Conservation (phyloP, 176 grass and related monocot genomes). For the Tillandsia fasciculata region DNA sequence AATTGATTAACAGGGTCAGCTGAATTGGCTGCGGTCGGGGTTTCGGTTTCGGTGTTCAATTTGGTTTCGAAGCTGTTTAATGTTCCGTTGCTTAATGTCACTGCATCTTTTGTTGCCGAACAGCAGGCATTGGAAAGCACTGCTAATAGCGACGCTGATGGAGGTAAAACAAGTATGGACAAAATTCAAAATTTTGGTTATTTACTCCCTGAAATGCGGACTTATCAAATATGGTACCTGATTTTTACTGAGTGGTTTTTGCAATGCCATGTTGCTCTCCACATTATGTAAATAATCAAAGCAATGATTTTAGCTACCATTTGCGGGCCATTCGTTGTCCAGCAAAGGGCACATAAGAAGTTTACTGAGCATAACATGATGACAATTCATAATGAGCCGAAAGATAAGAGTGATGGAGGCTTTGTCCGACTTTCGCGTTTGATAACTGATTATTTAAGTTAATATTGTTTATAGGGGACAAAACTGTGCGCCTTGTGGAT, state of each 20-base stretch:
- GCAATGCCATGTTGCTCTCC: no score
- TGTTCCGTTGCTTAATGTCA: slow-evolving; percentile 79
- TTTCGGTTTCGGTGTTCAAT: slow-evolving; percentile 73
- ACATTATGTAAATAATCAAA: no score
- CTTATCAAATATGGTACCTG: no score
- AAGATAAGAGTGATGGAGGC: no score
- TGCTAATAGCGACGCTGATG: background rate
- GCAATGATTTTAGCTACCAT: no score
- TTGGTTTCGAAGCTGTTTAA: slow-evolving; percentile 91
- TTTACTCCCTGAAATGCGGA: no score
- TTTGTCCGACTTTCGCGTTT: no score
- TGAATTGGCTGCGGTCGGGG: slow-evolving; percentile 73
- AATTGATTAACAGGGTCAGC: slow-evolving; percentile 37
- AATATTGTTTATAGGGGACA: slow-evolving; percentile 36
- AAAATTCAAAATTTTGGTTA: background rate
- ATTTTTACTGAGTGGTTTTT: no score
- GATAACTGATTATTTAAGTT: slow-evolving; percentile 12
- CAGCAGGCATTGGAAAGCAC: slow-evolving; percentile 41
- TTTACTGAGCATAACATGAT: no score
- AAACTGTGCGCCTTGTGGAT: background rate
- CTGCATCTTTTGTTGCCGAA: slow-evolving; percentile 90
- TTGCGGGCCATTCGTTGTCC: no score
- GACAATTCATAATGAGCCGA: no score
- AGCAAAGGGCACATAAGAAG: no score
- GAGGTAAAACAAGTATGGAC: background rate